Base-by-base conservation (phyloP, 2,329 filamentous ascomycete genomes). In the Aspergillus sp. region DNA sequence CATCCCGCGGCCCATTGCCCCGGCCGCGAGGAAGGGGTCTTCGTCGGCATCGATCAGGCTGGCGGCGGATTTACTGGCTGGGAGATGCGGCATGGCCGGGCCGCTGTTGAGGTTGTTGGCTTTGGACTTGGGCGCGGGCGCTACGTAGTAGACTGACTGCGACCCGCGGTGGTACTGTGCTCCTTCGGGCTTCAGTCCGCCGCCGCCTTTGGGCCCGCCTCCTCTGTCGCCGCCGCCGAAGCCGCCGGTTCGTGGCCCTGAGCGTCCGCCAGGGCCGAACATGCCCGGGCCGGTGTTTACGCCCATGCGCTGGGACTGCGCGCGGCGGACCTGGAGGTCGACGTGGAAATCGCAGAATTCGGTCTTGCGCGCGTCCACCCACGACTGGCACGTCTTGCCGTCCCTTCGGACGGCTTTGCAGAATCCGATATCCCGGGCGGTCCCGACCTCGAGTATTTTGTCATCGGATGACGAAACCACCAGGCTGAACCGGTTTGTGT, bases 301-400 rank as follows among this genome's bases (percentile, higher is more conserved):
- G 51, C 93, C 86, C 67, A 88, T 79, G 22, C 88, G 72, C 1
- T 71, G 67, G 8, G 75, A 67, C 17, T 75, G 69, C 52, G 76
- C 74, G 52, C 84, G 88, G 34, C 78, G 74, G 3, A 96, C 65
- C 15, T 85, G 80, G 15, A 85, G 67, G 47, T 93, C 86, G 44
- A 93, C 77, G 58, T 98, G 91, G 47, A 82, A 98, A 43, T 94
- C 86, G 62, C 91, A 98, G 54, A 82, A 85, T 47, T 93, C 80
- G 0, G 88, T 94, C 48, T 86, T 84, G 33, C 86, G 78, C 43
- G 75, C 77, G 57, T 98, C 89, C 38, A 98, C 71, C 91, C 91
- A 98, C 16, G 74, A 66, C 20, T 74, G 77, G 58, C 91, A 98
- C 29, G 72, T 64, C 35, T 82, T 73, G 24, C 91, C 89, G 52